Evolutionary conservation across 108 stramenopile species (phyloP).

Genomic region (Cyclotella choctawhatcheeana): DNA sequence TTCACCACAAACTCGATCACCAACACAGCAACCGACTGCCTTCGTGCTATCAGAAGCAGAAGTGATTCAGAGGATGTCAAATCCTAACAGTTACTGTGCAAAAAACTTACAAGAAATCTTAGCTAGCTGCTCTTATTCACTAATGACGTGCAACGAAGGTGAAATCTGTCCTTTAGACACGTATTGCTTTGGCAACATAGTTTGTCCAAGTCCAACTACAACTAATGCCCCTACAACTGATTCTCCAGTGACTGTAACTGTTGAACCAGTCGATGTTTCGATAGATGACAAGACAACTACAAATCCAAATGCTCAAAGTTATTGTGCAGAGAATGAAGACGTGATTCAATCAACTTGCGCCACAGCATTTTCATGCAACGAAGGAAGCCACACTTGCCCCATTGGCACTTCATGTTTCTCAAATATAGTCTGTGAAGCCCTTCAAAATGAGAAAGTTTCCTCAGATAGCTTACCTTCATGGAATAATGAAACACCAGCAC

Average conservation of each 20-base stretch:
- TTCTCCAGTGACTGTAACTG: neutral
- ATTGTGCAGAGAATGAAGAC: conserved; percentile 24
- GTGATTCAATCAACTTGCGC: conserved; percentile 23
- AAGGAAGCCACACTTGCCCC: conserved; percentile 12
- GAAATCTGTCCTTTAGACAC: conserved; percentile 39
- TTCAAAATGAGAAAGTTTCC: neutral
- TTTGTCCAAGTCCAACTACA: conserved; percentile 35
- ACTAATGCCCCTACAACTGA: neutral
- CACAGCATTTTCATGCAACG: conserved; percentile 26
- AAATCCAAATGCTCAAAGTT: conserved; percentile 20
- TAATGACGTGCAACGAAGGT: conserved; percentile 40
- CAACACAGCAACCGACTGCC: conserved; percentile 18
- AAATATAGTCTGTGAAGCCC: conserved; percentile 2
- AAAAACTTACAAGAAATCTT: conserved; percentile 22
- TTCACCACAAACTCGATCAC: conserved; percentile 10
- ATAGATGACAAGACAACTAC: neutral
- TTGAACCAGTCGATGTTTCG: neutral
- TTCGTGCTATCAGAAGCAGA: conserved; percentile 32
- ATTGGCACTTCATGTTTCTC: conserved; percentile 18
- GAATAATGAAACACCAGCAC: neutral
- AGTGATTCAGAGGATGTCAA: conserved; percentile 33
- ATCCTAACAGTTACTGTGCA: conserved; percentile 40
- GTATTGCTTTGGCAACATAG: conserved; percentile 29
- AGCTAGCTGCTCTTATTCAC: conserved; percentile 33
- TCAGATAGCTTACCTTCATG: neutral